Percentiles rank a stretch among this genome's conserved stretches.
Evolutionary conservation across 1,284 basidiomycete species (phyloP).

Genomic region (Paramarasmius palmivorus): DNA sequence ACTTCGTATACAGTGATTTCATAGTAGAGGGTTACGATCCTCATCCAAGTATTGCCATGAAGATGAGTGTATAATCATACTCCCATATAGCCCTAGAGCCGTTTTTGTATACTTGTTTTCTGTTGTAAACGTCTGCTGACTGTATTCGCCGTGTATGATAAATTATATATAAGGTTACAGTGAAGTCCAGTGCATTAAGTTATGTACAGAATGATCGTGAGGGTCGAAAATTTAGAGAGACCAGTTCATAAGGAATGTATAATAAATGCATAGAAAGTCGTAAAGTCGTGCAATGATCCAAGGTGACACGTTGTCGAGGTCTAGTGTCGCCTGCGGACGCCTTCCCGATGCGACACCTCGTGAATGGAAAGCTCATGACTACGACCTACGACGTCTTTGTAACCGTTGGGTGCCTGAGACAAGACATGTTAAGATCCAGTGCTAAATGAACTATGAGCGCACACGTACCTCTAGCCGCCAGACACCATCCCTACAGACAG

Average conservation of each 20-base stretch:
- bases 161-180: too few relatives aligned
- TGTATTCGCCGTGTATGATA: too few relatives aligned
- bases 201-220: background rate
- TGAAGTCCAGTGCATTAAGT: background rate
- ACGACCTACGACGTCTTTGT: background rate
- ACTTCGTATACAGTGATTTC: conserved; percentile 82
- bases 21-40: conserved; percentile 87
- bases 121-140: too few relatives aligned
- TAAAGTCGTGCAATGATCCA: too few relatives aligned
- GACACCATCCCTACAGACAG: background rate
- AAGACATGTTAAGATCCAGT: background rate
- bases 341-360: background rate
- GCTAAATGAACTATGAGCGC: background rate
- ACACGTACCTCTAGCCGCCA: background rate
- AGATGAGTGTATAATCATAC: conserved; percentile 83
- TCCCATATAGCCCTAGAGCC: background rate
- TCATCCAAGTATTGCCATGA: conserved; percentile 90
- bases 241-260: too few relatives aligned
- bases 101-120: background rate
- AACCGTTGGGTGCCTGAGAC: background rate
- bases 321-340: background rate
- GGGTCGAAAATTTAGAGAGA: too few relatives aligned
- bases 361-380: background rate
- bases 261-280: background rate
- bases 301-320: too few relatives aligned